Conservation (phyloP, 179 eudicot genomes). For the Gypsophila paniculata region DNA sequence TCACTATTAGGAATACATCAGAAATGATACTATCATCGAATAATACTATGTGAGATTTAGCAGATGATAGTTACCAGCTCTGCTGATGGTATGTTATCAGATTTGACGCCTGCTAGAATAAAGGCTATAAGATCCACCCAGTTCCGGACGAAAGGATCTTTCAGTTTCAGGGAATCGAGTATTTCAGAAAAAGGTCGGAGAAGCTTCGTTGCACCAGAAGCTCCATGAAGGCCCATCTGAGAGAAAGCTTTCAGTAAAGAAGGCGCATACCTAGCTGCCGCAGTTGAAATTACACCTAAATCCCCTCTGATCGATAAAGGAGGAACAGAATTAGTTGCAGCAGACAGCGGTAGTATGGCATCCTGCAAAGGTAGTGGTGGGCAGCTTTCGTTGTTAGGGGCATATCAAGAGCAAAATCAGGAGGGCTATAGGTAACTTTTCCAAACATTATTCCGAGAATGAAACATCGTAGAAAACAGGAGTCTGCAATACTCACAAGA, state of each 20-base stretch:
- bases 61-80: slow-evolving; percentile 76
- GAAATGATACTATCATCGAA: background rate
- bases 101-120: slow-evolving; percentile 94
- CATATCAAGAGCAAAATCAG: background rate
- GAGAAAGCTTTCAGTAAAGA: slow-evolving; percentile 76
- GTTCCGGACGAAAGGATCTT: slow-evolving; percentile 85
- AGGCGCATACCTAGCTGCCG: slow-evolving; percentile 79
- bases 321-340: slow-evolving; percentile 95
- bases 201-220: slow-evolving; percentile 89
- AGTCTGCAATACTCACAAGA: slow-evolving; percentile 56
- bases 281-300: slow-evolving; percentile 82
- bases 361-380: slow-evolving; percentile 44
- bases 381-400: background rate
- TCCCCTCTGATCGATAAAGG: slow-evolving; percentile 94
- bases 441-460: background rate
- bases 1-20: too few relatives aligned
- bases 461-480: background rate
- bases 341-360: slow-evolving; percentile 78
- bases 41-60: background rate
- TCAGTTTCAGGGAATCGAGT: slow-evolving; percentile 66
- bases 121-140: slow-evolving; percentile 95
- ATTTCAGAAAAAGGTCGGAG: slow-evolving; percentile 88
- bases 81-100: slow-evolving; percentile 86
- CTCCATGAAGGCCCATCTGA: slow-evolving; percentile 86
- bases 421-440: background rate